These are phyloP conservation scores for Mercurialis annua DNA, from an alignment of 345 rosid species.

Conservation along the genomic window DNA sequence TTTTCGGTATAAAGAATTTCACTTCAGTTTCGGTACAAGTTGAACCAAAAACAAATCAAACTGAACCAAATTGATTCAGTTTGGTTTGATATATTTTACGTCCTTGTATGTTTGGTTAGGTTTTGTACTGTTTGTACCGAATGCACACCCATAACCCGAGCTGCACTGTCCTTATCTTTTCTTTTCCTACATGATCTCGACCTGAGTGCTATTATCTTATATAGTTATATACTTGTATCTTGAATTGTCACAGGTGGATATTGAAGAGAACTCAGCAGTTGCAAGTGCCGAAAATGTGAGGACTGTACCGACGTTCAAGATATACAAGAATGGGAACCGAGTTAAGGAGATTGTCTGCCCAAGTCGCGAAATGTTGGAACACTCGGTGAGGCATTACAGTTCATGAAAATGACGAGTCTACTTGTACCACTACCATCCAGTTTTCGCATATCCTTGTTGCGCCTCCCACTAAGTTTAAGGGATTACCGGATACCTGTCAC, in stretches of 20 bases:
- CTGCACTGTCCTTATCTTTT: neutral
- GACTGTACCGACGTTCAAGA: slow-evolving; percentile 94
- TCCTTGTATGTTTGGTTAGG: too few relatives aligned
- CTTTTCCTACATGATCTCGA: neutral
- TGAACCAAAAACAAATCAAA: too few relatives aligned
- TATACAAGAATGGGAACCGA: slow-evolving; percentile 72
- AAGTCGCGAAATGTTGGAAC: slow-evolving; percentile 77
- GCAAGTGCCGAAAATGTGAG: slow-evolving; percentile 76
- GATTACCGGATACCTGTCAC: slow-evolving; percentile 46
- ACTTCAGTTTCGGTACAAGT: too few relatives aligned
- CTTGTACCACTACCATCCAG: slow-evolving; percentile 23
- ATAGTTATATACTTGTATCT: neutral
- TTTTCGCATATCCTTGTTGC: slow-evolving; percentile 16
- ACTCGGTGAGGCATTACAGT: slow-evolving; percentile 93
- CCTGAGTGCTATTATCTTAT: slow-evolving; percentile 5
- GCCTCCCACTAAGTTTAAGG: slow-evolving; percentile 28
- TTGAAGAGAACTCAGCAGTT: slow-evolving; percentile 46
- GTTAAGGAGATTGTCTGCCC: slow-evolving; percentile 94
- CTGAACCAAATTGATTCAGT: too few relatives aligned
- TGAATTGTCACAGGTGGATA: slow-evolving; percentile 59
- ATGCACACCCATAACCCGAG: too few relatives aligned
- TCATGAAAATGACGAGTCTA: slow-evolving; percentile 44
- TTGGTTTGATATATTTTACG: too few relatives aligned
- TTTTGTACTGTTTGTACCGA: too few relatives aligned
- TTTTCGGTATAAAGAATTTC: too few relatives aligned